Evolutionary conservation across 1,284 basidiomycete species (phyloP).

Genomic region (Stygiomarasmius scandens): DNA sequence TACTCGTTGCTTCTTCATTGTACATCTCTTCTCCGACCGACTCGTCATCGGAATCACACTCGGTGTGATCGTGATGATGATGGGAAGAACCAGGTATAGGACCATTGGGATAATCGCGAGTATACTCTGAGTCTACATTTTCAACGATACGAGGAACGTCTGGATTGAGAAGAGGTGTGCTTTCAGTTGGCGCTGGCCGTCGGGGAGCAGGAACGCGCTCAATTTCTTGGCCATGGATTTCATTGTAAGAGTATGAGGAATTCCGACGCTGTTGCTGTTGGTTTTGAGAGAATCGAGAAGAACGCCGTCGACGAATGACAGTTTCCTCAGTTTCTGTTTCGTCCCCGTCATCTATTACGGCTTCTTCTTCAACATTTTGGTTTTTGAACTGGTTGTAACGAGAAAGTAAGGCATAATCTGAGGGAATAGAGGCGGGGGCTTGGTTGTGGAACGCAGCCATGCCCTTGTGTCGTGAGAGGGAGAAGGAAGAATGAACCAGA

Average conservation of each 20-base stretch:
- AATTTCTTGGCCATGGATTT: conserved; percentile 47
- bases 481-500: background rate
- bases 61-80: too few species aligned
- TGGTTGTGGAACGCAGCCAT: conserved; percentile 45
- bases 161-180: conserved; percentile 39
- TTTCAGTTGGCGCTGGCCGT: conserved; percentile 35
- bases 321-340: conserved; percentile 8
- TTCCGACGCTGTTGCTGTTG: conserved; percentile 10
- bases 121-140: background rate
- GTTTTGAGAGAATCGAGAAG: background rate
- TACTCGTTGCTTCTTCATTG: conserved; percentile 14
- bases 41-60: background rate
- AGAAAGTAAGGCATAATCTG: conserved; percentile 64
- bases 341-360: conserved; percentile 7
- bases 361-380: background rate
- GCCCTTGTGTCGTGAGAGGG: background rate
- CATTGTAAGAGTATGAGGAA: conserved; percentile 52
- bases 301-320: background rate
- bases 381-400: conserved; percentile 32
- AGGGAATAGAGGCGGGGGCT: conserved; percentile 58
- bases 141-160: conserved; percentile 34
- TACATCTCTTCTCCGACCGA: conserved; percentile 10
- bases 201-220: conserved; percentile 35
- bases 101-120: background rate
- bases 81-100: background rate